phyloP scores from a whole-genome alignment of 306 rosid genomes.

The Datisca glomerata region DNA sequence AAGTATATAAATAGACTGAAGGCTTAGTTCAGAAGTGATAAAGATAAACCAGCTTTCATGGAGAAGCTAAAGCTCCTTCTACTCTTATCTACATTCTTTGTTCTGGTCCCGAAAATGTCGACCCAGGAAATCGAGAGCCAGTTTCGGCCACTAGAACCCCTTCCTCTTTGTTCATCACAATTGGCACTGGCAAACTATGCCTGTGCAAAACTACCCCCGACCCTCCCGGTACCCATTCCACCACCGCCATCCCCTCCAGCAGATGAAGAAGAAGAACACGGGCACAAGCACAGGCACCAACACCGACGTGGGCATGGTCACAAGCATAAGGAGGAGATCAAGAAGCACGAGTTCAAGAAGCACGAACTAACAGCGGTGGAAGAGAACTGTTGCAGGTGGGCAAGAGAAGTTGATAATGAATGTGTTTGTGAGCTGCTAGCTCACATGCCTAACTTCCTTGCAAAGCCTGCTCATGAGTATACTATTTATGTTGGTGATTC shows the following conservation, averaged over 20 bases:
- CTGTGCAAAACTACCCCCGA: slow-evolving; percentile 39
- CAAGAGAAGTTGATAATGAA: slow-evolving; percentile 5
- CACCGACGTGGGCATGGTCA: not conserved
- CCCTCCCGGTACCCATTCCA: slow-evolving; percentile 12
- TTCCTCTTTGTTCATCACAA: slow-evolving; percentile 49
- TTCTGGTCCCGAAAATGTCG: slow-evolving; percentile 18
- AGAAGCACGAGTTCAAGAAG: not conserved
- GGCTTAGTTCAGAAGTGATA: too few relatives aligned
- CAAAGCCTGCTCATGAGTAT: slow-evolving; percentile 6
- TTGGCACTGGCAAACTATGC: slow-evolving; percentile 61
- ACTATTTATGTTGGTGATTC: slow-evolving; percentile 1
- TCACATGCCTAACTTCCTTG: slow-evolving; percentile 5
- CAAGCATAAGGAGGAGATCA: not conserved
- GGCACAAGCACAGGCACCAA: not conserved
- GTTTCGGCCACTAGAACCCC: not conserved
- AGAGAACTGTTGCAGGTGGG: slow-evolving; percentile 13
- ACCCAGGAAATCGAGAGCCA: slow-evolving; percentile 30
- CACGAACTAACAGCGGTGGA: not conserved
- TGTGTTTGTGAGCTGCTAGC: slow-evolving; percentile 8
- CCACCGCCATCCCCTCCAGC: slow-evolving; percentile 19
- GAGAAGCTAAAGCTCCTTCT: too few relatives aligned
- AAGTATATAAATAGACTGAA: slow-evolving; percentile 27
- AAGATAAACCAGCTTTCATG: too few relatives aligned
- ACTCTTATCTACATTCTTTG: slow-evolving; percentile 8
- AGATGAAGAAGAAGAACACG: not conserved